phyloP scores from a whole-genome alignment of 2,329 filamentous ascomycete genomes.

The Trichoderma brevicompactum region DNA sequence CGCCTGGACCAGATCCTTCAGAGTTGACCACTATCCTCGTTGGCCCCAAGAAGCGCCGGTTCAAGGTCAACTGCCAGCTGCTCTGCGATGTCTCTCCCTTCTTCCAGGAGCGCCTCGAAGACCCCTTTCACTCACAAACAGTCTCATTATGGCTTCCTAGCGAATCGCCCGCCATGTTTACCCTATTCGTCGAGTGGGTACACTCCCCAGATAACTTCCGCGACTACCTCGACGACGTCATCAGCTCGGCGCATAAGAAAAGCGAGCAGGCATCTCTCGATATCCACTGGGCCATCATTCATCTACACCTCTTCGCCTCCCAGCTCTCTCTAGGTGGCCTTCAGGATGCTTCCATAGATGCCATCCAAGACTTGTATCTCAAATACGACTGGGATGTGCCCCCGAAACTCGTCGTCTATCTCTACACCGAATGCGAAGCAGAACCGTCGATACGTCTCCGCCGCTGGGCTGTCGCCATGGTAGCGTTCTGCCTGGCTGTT shows the following conservation, averaged over 20 bases:
- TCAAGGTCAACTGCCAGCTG: slow-evolving; percentile 50
- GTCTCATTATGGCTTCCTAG: slow-evolving; percentile 49
- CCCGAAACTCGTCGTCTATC: slow-evolving; percentile 54
- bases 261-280: slow-evolving; percentile 41
- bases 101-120: slow-evolving; percentile 53
- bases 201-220: slow-evolving; percentile 51
- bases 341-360: slow-evolving; percentile 63
- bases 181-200: slow-evolving; percentile 58
- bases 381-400: slow-evolving; percentile 62
- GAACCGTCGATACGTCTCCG: slow-evolving; percentile 56
- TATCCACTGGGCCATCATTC: slow-evolving; percentile 61
- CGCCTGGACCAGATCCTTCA: slow-evolving; percentile 28
- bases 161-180: slow-evolving; percentile 57
- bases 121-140: slow-evolving; percentile 37
- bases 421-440: slow-evolving; percentile 59
- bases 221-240: slow-evolving; percentile 48
- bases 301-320: slow-evolving; percentile 62
- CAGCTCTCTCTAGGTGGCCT: slow-evolving; percentile 54
- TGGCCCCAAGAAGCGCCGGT: slow-evolving; percentile 48
- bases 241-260: slow-evolving; percentile 40
- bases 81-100: slow-evolving; percentile 54
- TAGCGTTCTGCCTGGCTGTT: slow-evolving; percentile 57
- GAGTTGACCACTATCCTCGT: slow-evolving; percentile 47
- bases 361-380: slow-evolving; percentile 63
- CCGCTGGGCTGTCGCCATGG: slow-evolving; percentile 64